These are phyloP conservation scores for Phytopythium ostracodes DNA, from an alignment of 352 stramenopile species.

Conservation along the genomic window DNA sequence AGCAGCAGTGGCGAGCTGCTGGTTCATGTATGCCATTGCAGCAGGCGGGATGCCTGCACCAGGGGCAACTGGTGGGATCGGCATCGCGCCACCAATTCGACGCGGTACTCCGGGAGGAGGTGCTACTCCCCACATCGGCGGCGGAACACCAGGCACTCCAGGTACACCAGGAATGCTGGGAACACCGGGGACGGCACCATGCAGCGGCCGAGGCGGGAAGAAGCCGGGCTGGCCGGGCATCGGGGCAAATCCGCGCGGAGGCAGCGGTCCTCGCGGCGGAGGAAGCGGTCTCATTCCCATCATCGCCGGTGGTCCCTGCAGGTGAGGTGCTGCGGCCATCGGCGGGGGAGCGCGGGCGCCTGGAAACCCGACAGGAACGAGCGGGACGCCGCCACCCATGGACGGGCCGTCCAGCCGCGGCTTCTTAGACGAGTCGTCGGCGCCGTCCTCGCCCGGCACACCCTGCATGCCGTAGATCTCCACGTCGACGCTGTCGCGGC, in stretches of 20 bases:
- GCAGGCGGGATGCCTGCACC: slow-evolving; percentile 8
- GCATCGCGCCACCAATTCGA: slow-evolving; percentile 4
- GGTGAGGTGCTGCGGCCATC: slow-evolving; percentile 1
- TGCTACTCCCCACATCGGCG: slow-evolving; percentile 18
- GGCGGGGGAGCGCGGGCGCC: slow-evolving; percentile 32
- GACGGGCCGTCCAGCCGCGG: slow-evolving; percentile 37
- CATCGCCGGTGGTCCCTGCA: slow-evolving; percentile 22
- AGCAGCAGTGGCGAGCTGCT: slow-evolving; percentile 10
- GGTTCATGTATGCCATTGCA: slow-evolving; percentile 23
- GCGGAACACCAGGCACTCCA: slow-evolving; percentile 21
- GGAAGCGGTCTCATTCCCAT: slow-evolving; percentile 51
- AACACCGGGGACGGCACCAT: slow-evolving; percentile 11
- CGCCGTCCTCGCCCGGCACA: slow-evolving; percentile 44
- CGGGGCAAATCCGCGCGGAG: slow-evolving; percentile 24
- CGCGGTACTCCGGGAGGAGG: slow-evolving; percentile 14
- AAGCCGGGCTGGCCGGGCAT: slow-evolving; percentile 1
- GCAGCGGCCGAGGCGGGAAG: slow-evolving; percentile 19
- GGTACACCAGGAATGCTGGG: slow-evolving; percentile 21
- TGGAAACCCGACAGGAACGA: slow-evolving; percentile 36
- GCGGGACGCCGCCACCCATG: slow-evolving; percentile 41
- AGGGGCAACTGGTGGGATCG: slow-evolving; percentile 7
- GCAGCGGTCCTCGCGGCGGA: slow-evolving; percentile 23
- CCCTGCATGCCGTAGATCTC: slow-evolving; percentile 91
- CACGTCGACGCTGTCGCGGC: slow-evolving; percentile 70
- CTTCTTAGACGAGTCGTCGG: slow-evolving; percentile 34